These are phyloP conservation scores for Aspergillus tubingensis DNA, from an alignment of 2,329 filamentous ascomycete species.

Conservation along the genomic window DNA sequence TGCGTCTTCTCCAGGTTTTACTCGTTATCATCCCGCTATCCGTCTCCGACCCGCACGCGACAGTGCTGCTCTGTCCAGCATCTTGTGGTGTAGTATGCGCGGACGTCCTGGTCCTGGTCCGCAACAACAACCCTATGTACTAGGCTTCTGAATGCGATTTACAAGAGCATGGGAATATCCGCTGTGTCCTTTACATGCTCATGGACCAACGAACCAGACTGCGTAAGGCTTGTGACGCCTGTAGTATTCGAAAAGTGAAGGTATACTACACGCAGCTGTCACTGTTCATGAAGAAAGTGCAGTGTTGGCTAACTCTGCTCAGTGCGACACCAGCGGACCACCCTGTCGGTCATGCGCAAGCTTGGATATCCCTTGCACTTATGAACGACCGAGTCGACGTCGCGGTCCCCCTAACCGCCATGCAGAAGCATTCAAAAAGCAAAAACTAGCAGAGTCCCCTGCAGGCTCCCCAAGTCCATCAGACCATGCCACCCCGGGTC, in stretches of 20 bases:
- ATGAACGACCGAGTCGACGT: constrained; percentile 63
- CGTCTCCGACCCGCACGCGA: constrained; percentile 5
- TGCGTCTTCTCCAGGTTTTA: constrained; percentile 4
- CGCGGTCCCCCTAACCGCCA: constrained; percentile 67
- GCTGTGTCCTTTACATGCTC: constrained; percentile 20
- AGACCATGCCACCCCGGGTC: constrained; percentile 44
- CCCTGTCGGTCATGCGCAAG: constrained; percentile 66
- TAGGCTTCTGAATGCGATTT: constrained; percentile 22
- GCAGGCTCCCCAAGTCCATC: constrained; percentile 44
- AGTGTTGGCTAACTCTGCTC: constrained; percentile 14
- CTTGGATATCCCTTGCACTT: constrained; percentile 68
- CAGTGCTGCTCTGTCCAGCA: not conserved
- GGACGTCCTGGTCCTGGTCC: not conserved
- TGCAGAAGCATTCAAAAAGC: constrained; percentile 67
- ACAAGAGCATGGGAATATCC: constrained; percentile 25
- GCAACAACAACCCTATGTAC: constrained; percentile 9
- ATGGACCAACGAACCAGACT: constrained; percentile 47
- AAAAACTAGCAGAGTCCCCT: constrained; percentile 48
- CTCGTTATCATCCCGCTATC: not conserved
- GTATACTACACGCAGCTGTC: constrained; percentile 35
- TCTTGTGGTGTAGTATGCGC: constrained; percentile 2
- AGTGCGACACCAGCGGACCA: constrained; percentile 68
- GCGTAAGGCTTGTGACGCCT: constrained; percentile 56
- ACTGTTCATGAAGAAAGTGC: not conserved
- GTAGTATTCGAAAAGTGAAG: constrained; percentile 57